Conservation (phyloP, 331 rosid genomes). For the Ulmus americana region DNA sequence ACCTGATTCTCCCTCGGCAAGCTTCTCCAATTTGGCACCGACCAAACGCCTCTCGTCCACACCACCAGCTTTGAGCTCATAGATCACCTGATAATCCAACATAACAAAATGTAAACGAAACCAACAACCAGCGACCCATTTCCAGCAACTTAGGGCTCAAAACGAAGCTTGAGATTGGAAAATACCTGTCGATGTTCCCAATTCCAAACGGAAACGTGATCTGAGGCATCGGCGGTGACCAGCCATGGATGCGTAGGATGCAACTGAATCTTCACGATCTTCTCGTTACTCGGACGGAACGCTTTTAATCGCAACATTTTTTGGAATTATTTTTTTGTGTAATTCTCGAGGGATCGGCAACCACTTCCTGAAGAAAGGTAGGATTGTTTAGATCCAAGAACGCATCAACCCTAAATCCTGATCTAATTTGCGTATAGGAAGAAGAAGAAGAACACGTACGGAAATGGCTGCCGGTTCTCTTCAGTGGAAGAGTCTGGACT, state of each 20-base stretch:
- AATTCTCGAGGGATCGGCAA: background rate
- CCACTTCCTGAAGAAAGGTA: background rate
- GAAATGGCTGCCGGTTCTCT: background rate
- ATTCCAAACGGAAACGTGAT: slow-evolving; percentile 97
- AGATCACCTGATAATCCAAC: slow-evolving; percentile 52
- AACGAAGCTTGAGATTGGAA: background rate
- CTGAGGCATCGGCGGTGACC: slow-evolving; percentile 94
- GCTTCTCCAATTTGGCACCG: slow-evolving; percentile 95
- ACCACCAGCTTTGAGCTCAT: slow-evolving; percentile 97
- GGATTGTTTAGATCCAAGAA: slow-evolving; percentile 5
- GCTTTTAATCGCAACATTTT: slow-evolving; percentile 79
- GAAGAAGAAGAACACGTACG: background rate
- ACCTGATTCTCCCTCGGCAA: slow-evolving; percentile 98
- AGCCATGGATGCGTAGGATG: slow-evolving; percentile 99
- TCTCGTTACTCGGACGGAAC: slow-evolving; percentile 78
- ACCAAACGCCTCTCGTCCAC: slow-evolving; percentile 93
- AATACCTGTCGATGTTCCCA: slow-evolving; percentile 97
- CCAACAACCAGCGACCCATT: background rate
- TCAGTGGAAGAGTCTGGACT: background rate
- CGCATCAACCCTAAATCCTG: slow-evolving; percentile 17
- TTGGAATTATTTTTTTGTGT: background rate
- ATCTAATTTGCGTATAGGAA: background rate
- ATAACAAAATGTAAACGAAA: background rate
- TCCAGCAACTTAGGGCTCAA: background rate
- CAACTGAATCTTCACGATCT: slow-evolving; percentile 89